These are phyloP conservation scores for Aegilops longissima DNA, from an alignment of 176 grass and related monocot species.

Conservation along the genomic window DNA sequence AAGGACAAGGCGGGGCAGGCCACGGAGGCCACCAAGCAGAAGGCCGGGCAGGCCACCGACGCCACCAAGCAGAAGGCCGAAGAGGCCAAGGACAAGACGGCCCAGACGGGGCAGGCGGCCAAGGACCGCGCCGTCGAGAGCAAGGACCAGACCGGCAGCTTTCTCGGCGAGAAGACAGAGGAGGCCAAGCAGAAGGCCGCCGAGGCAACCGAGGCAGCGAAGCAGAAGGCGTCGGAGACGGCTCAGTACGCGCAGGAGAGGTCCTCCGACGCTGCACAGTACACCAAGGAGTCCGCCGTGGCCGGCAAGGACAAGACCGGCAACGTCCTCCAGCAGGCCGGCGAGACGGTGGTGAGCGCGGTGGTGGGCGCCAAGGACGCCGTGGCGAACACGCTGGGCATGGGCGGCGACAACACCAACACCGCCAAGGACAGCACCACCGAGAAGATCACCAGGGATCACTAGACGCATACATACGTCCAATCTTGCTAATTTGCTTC, in stretches of 20 bases:
- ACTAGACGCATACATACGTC: not conserved
- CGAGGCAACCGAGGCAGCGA: not conserved
- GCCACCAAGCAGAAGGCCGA: slow-evolving; percentile 50
- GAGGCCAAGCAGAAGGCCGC: slow-evolving; percentile 42
- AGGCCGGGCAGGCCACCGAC: slow-evolving; percentile 28
- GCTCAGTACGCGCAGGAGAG: not conserved
- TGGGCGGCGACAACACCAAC: slow-evolving; percentile 24
- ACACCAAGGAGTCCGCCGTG: slow-evolving; percentile 40
- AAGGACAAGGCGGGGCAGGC: slow-evolving; percentile 26
- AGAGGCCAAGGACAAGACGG: slow-evolving; percentile 44
- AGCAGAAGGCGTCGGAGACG: slow-evolving; percentile 24
- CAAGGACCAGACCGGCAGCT: slow-evolving; percentile 37
- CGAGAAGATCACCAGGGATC: slow-evolving; percentile 38
- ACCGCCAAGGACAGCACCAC: slow-evolving; percentile 8
- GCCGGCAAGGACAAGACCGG: slow-evolving; percentile 59
- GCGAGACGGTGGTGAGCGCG: slow-evolving; percentile 53
- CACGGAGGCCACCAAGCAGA: slow-evolving; percentile 45
- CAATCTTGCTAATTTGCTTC: not conserved
- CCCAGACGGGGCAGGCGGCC: not conserved
- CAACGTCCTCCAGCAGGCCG: slow-evolving; percentile 55
- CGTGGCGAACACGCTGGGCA: slow-evolving; percentile 56
- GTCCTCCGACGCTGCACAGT: slow-evolving; percentile 20
- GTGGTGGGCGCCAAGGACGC: slow-evolving; percentile 60
- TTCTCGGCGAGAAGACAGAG: slow-evolving; percentile 29
- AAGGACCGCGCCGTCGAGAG: slow-evolving; percentile 26